Evolutionary conservation across 192 early-diverging fungal genomes (phyloP).

Genomic region (Phycomyces nitens): DNA sequence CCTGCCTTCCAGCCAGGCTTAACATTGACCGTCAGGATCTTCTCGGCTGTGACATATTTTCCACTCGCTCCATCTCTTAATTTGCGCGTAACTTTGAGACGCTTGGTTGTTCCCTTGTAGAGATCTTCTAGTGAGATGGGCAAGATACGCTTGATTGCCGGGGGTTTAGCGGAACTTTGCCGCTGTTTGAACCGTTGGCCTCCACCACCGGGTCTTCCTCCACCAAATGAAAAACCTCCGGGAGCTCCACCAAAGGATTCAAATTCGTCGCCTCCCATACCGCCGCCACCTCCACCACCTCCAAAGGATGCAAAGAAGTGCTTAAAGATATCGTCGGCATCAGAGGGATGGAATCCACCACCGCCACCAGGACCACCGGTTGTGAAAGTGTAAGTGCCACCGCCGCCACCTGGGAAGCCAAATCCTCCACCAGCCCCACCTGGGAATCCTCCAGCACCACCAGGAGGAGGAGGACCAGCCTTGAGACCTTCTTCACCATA

Average conservation of each 20-base stretch:
- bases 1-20: constrained; percentile 98
- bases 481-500: constrained; percentile 95
- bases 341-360: constrained; percentile 67
- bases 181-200: constrained; percentile 34
- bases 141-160: constrained; percentile 33
- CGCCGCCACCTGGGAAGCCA: constrained; percentile 50
- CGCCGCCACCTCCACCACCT: constrained; percentile 14
- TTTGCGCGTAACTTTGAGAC: constrained; percentile 87
- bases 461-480: constrained; percentile 36
- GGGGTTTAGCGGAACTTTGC: constrained; percentile 60
- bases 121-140: constrained; percentile 86
- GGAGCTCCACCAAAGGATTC: constrained; percentile 35
- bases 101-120: constrained; percentile 85
- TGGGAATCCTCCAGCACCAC: constrained; percentile 33
- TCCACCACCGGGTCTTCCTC: constrained; percentile 32
- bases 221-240: constrained; percentile 36
- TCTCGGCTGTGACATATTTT: constrained; percentile 54
- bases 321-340: constrained; percentile 89
- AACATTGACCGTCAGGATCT: constrained; percentile 80
- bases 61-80: constrained; percentile 40
- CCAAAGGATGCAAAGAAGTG: constrained; percentile 80
- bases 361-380: constrained; percentile 26
- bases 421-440: constrained; percentile 10
- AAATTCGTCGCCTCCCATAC: constrained; percentile 1
- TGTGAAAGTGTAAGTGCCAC: constrained; percentile 47